Base-by-base conservation (phyloP, 2,329 filamentous ascomycete genomes). In the Penicillium paneum region DNA sequence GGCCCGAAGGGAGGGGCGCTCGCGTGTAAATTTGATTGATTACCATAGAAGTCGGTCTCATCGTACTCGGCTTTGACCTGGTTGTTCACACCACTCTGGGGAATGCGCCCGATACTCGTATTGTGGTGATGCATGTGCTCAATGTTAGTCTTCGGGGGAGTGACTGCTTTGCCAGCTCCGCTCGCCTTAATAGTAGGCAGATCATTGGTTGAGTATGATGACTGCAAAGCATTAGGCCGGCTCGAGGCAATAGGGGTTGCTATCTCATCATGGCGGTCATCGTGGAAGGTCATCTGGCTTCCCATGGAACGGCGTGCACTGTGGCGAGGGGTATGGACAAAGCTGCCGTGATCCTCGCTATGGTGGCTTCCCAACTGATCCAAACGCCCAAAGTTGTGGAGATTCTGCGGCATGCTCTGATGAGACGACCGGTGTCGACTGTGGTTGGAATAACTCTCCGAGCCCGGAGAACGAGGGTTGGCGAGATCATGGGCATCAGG, bases 121-220 rank as follows among this genome's bases (percentile, higher is more conserved):
- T 91, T 93, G 75, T 93, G 90, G 63, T 92, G 82, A 59, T 85
- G 83, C 46, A 83, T 76, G 59, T 82, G 79, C 66, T 86, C 81
- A 48, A 80, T 78, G 58, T 84, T 81, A 5, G 78, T 85, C 68
- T 89, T 89, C 49, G 76, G 74, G 11, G 76, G 66, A 12, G 74
- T 77, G 29, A 73, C 69, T 4, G 70, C 65, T 21, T 67, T 67
- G 44, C 81, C 76, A 46, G 79, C 73, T 51, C 82, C 81, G 50
- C 82, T 79, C 62, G 81, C 87, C 81, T 94, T 96, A 67, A 91
- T 79, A 8, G 91, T 95, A 5, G 91, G 89, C 19, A 97, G 81
- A 67, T 97, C 92, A 72, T 89, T 94, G 50, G 90, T 86, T 10
- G 94, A 97, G 76, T 90, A 97, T 0, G 93, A 97, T 41, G 89